A percentile compares a stretch with the other conserved stretches of the same genome.
Evolutionary conservation across 768 basidiomycete genomes (phyloP).

Genomic region (Lactarius indigo): DNA sequence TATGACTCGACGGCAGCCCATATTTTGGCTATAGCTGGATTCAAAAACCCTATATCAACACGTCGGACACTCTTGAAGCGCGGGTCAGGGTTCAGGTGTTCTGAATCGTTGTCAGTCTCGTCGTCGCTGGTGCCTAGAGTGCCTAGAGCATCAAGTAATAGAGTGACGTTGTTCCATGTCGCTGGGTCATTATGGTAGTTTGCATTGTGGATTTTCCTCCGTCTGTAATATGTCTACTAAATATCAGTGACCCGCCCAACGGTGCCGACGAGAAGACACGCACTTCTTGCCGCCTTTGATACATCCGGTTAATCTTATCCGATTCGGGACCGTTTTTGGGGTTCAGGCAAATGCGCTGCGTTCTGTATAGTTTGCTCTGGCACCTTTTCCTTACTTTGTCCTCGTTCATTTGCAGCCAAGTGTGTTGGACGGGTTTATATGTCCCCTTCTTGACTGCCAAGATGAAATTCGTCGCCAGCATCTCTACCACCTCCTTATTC

Average conservation of each 20-base stretch:
- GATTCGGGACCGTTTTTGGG: not conserved
- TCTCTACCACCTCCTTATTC: no score
- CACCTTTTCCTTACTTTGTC: not conserved
- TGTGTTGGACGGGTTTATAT: no score
- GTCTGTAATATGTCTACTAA: not conserved
- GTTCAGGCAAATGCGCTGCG: not conserved
- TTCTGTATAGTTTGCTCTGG: not conserved
- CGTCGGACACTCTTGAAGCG: not conserved
- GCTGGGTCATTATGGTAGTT: not conserved
- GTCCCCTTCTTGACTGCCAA: no score
- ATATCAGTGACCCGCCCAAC: not conserved
- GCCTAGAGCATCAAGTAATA: not conserved
- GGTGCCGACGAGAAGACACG: not conserved
- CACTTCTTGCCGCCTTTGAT: constrained; percentile 2
- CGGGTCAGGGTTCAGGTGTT: not conserved
- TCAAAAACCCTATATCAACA: not conserved
- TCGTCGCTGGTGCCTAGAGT: not conserved
- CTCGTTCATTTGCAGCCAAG: not conserved
- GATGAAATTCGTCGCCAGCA: no score
- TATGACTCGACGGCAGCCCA: no score
- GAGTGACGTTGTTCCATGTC: not conserved
- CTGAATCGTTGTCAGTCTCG: not conserved
- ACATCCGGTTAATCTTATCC: not conserved
- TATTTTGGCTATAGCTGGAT: no score
- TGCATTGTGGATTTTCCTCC: not conserved